Evolutionary conservation across 129 eudicot genomes (phyloP).

Genomic region (Escallonia herrerae): DNA sequence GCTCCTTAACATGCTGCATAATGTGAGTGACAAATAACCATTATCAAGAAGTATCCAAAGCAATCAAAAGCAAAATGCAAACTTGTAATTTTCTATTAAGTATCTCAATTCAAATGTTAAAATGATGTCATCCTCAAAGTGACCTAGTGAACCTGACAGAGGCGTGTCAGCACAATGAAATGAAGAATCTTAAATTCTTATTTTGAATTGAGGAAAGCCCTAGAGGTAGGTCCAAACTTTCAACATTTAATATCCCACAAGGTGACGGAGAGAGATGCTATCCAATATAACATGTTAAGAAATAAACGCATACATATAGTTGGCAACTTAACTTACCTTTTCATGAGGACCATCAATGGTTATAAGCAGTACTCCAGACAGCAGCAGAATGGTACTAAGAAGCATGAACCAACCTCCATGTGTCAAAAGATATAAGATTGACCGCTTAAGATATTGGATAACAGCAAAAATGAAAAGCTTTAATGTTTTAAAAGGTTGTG

Average conservation of each 20-base stretch:
- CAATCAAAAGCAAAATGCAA: background rate
- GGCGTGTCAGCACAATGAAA: too few species aligned
- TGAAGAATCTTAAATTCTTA: too few species aligned
- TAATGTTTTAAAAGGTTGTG: conserved; percentile 71
- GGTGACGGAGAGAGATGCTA: background rate
- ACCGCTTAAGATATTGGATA: conserved; percentile 45
- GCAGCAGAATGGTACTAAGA: conserved; percentile 25
- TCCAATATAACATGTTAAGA: background rate
- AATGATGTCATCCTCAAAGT: too few species aligned
- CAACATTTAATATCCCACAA: background rate
- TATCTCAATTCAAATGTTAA: background rate
- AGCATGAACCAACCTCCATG: conserved; percentile 64
- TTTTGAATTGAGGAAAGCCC: background rate
- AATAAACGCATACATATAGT: background rate
- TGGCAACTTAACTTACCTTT: conserved; percentile 34
- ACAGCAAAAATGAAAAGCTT: conserved; percentile 66
- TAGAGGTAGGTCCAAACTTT: background rate
- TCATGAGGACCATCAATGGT: conserved; percentile 63
- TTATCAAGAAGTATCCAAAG: background rate
- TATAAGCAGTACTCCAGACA: conserved; percentile 37
- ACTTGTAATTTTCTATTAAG: background rate
- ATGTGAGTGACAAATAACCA: conserved; percentile 6
- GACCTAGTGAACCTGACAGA: too few species aligned
- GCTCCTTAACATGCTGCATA: conserved; percentile 72
- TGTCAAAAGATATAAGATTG: conserved; percentile 50